A percentile compares a stretch with the other conserved stretches of the same genome.
These are phyloP conservation scores for Diplodia intermedia DNA, from an alignment of 2,329 filamentous ascomycete species.

Conservation along the genomic window DNA sequence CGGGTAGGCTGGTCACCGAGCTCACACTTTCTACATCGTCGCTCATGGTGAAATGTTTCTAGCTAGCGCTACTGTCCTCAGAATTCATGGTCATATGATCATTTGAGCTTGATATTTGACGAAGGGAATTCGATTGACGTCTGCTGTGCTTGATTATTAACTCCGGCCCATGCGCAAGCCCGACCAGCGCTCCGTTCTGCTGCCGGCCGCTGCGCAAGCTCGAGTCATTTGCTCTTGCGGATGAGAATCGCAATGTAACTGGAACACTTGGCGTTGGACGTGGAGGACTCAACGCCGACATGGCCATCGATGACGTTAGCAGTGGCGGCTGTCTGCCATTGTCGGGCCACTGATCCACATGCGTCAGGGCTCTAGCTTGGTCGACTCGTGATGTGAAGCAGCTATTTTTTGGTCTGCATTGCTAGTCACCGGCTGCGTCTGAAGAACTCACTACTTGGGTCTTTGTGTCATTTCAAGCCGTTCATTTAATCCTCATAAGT, in stretches of 20 bases:
- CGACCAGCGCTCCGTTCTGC: background rate
- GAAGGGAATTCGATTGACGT: background rate
- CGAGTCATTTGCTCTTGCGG: background rate
- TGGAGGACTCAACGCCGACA: background rate
- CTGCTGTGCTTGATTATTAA: background rate
- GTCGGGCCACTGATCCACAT: background rate
- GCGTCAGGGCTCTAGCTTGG: background rate
- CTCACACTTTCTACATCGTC: too few species aligned
- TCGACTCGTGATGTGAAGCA: background rate
- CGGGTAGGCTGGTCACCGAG: too few species aligned
- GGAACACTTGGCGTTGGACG: background rate
- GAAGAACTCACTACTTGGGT: background rate
- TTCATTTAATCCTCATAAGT: conserved; percentile 24
- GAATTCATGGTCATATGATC: too few species aligned
- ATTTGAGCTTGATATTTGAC: background rate
- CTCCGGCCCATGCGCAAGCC: background rate
- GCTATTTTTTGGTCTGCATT: background rate
- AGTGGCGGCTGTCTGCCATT: background rate
- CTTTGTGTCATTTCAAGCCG: conserved; percentile 13
- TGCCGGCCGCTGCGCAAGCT: background rate
- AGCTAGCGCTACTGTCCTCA: too few species aligned
- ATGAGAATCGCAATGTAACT: conserved; percentile 6
- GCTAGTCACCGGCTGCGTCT: background rate
- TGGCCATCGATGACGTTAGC: conserved; percentile 2
- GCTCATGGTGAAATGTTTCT: too few species aligned